Conservation (phyloP, 2,329 filamentous ascomycete genomes). For the Sphaerulina musiva region DNA sequence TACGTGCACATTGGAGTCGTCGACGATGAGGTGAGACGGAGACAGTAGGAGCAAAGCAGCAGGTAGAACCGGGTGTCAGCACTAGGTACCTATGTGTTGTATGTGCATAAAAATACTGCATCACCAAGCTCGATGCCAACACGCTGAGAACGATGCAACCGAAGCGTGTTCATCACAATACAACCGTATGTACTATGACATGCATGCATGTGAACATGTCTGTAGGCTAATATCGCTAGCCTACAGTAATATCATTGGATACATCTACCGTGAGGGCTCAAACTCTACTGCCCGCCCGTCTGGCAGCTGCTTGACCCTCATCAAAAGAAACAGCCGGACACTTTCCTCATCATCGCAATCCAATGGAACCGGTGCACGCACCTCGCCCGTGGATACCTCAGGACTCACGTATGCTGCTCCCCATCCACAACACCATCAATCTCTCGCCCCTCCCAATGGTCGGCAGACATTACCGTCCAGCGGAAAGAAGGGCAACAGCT, state of each 20-base stretch:
- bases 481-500: too few species aligned
- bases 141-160: background rate
- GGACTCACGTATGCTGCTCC: too few species aligned
- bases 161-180: background rate
- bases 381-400: background rate
- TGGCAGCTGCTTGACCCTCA: background rate
- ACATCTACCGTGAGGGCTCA: too few species aligned
- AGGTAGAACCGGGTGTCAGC: too few species aligned
- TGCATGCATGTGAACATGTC: background rate
- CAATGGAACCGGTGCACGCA: background rate
- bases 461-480: too few species aligned
- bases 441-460: too few species aligned
- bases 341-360: background rate
- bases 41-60: too few species aligned
- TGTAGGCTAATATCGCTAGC: background rate
- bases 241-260: background rate
- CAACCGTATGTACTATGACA: background rate
- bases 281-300: background rate
- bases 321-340: conserved; percentile 7
- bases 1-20: too few species aligned
- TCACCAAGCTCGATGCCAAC: background rate
- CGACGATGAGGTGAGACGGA: too few species aligned
- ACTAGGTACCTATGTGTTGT: too few species aligned
- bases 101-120: too few species aligned
- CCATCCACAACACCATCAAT: too few species aligned